phyloP scores from a whole-genome alignment of 2,329 filamentous ascomycete genomes.

The Plenodomus lindquistii region DNA sequence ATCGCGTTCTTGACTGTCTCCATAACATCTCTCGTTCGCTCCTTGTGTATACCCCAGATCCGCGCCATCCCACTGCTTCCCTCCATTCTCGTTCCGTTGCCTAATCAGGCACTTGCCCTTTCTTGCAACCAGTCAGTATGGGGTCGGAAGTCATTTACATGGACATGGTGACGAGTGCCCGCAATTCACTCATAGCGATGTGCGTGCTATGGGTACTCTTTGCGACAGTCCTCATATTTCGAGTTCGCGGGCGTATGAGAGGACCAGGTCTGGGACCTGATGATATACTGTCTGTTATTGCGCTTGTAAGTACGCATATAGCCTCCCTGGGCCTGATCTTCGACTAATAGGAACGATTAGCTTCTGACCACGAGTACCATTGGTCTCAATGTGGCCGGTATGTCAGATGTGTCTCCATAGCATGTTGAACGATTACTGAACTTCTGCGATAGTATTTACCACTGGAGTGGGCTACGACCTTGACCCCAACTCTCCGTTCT shows the following conservation, averaged over 20 bases:
- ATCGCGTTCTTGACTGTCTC: background rate
- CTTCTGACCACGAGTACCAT: slow-evolving; percentile 20
- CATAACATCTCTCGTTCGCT: background rate
- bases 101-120: background rate
- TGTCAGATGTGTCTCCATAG: background rate
- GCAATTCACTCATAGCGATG: slow-evolving; percentile 24
- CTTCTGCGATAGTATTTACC: slow-evolving; percentile 13
- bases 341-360: slow-evolving; percentile 6
- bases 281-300: slow-evolving; percentile 18
- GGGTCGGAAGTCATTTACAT: slow-evolving; percentile 6
- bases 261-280: slow-evolving; percentile 23
- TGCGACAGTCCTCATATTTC: slow-evolving; percentile 13
- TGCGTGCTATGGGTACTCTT: slow-evolving; percentile 22
- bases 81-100: background rate
- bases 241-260: slow-evolving; percentile 15
- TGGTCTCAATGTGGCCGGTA: slow-evolving; percentile 19
- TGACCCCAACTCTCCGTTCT: slow-evolving; percentile 10
- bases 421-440: background rate
- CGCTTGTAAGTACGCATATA: slow-evolving; percentile 10
- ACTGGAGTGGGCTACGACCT: slow-evolving; percentile 24
- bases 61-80: slow-evolving; percentile 1
- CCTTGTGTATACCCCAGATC: background rate
- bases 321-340: background rate
- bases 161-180: slow-evolving; percentile 20
- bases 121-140: slow-evolving; percentile 5